Percentiles rank a stretch among this genome's conserved stretches.
These are phyloP conservation scores for Boletus barrowsii DNA, from an alignment of 768 basidiomycete species.

Conservation along the genomic window DNA sequence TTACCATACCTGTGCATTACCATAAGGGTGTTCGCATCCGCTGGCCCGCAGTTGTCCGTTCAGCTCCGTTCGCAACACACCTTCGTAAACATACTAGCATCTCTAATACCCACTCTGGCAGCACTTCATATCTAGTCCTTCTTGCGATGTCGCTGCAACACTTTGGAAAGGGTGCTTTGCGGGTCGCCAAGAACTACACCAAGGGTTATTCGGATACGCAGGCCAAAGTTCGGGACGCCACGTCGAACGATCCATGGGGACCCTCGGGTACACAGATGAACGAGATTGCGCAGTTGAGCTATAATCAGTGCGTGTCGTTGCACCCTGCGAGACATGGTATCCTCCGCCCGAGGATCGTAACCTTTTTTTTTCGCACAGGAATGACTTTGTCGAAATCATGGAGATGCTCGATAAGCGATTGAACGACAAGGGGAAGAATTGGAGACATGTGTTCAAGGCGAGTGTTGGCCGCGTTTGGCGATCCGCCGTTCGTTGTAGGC, in stretches of 20 bases:
- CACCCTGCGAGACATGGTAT: not conserved
- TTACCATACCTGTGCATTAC: not conserved
- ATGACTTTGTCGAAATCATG: slow-evolving; percentile 99
- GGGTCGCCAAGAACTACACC: slow-evolving; percentile 93
- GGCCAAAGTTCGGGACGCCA: slow-evolving; percentile 93
- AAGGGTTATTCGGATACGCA: slow-evolving; percentile 95
- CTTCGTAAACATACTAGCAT: slow-evolving; percentile 4
- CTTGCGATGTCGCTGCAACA: slow-evolving; percentile 58
- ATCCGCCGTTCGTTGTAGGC: not conserved
- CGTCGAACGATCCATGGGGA: slow-evolving; percentile 97
- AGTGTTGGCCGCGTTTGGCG: slow-evolving; percentile 13
- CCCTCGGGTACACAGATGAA: slow-evolving; percentile 99
- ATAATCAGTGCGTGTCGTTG: slow-evolving; percentile 74
- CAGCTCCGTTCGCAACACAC: slow-evolving; percentile 22
- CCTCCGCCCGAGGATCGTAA: not conserved
- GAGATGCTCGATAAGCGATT: slow-evolving; percentile 99
- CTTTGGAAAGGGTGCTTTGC: slow-evolving; percentile 80
- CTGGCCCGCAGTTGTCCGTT: slow-evolving; percentile 9
- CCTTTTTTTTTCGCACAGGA: slow-evolving; percentile 38
- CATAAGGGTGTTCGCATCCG: not conserved
- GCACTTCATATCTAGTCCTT: not conserved
- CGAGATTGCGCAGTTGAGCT: slow-evolving; percentile 94
- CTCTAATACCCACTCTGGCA: slow-evolving; percentile 11
- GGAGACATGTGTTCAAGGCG: slow-evolving; percentile 99
- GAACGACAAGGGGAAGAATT: slow-evolving; percentile 99